Percentiles rank a stretch among this genome's conserved stretches.
Conservation (phyloP, 305 asterid species). For the Ajuga reptans region DNA sequence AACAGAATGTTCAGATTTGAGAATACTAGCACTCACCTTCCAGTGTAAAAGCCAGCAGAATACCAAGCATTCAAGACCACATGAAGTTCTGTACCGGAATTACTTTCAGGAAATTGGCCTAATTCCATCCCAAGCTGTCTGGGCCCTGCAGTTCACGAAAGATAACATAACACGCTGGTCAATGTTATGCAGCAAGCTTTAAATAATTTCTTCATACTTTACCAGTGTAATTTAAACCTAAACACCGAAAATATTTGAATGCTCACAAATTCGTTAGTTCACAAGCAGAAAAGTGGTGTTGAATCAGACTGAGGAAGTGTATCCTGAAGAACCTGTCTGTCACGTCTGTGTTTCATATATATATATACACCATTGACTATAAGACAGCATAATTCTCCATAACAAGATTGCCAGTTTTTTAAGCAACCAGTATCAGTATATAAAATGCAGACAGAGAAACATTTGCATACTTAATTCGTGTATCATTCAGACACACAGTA, state of each 20-base stretch:
- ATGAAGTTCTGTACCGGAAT: conserved; percentile 44
- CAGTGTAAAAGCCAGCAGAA: conserved; percentile 66
- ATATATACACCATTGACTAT: not conserved
- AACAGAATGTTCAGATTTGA: not conserved
- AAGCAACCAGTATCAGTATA: not conserved
- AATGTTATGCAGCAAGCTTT: not conserved
- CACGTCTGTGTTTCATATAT: too few species aligned
- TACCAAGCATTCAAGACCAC: conserved; percentile 69
- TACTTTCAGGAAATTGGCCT: conserved; percentile 28
- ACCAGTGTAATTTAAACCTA: not conserved
- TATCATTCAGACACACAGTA: not conserved
- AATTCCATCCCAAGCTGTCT: conserved; percentile 20
- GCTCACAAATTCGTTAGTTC: not conserved
- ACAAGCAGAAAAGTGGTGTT: not conserved
- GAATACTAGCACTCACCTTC: conserved; percentile 52
- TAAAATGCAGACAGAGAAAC: not conserved
- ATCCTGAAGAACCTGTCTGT: not conserved
- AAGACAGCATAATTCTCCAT: not conserved
- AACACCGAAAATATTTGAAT: not conserved
- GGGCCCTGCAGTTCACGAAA: conserved; percentile 33
- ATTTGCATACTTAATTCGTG: not conserved
- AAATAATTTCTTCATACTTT: not conserved
- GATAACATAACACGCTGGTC: not conserved
- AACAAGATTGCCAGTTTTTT: not conserved
- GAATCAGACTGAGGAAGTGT: not conserved